Evolutionary conservation across 441 rosid species (phyloP).

Genomic region (Erysimum cheiri): DNA sequence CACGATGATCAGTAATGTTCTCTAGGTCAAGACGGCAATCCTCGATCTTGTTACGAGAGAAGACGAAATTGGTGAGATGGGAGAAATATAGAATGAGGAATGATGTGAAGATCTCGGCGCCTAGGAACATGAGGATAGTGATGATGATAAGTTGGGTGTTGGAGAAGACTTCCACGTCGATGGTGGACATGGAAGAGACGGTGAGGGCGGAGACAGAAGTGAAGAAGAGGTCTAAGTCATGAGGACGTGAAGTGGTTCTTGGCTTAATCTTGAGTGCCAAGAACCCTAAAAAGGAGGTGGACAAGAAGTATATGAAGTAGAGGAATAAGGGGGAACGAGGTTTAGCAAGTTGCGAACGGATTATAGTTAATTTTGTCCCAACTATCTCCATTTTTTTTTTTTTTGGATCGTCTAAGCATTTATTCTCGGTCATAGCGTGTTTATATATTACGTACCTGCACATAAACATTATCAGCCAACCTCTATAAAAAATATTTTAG

Average conservation of each 20-base stretch:
- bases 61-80: slow-evolving; percentile 14
- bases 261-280: slow-evolving; percentile 47
- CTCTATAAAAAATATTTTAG: no score
- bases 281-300: slow-evolving; percentile 44
- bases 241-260: slow-evolving; percentile 40
- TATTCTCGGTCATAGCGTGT: background rate
- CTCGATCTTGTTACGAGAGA: background rate
- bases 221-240: slow-evolving; percentile 62
- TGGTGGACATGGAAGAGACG: slow-evolving; percentile 69
- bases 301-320: slow-evolving; percentile 25
- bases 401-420: background rate
- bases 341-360: slow-evolving; percentile 24
- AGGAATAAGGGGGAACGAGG: slow-evolving; percentile 13
- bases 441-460: slow-evolving; percentile 24
- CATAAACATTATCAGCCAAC: background rate
- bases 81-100: slow-evolving; percentile 40
- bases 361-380: background rate
- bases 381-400: slow-evolving; percentile 24
- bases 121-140: slow-evolving; percentile 59
- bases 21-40: slow-evolving; percentile 18
- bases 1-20: background rate
- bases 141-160: slow-evolving; percentile 60
- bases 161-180: slow-evolving; percentile 76
- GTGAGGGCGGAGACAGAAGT: slow-evolving; percentile 76
- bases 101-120: slow-evolving; percentile 60